Evolutionary conservation across 257 asterid species (phyloP), one percentile per base, ranked within the genome.

Genomic region (Jaltomata sinuosa): DNA sequence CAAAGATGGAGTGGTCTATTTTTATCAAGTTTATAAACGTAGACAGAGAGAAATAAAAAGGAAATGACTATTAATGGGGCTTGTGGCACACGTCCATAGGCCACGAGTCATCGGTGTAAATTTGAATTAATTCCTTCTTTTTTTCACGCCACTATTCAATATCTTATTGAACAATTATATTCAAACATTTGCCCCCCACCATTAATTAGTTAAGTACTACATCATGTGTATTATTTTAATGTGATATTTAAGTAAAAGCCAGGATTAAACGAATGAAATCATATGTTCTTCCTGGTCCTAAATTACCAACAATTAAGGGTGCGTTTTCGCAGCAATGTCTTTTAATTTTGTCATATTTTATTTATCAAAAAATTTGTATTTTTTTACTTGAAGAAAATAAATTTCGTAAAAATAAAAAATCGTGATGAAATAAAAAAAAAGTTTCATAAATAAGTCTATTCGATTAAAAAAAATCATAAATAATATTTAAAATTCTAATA

Each of bases 81-180:
- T 76, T 76, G 81, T 76, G 81, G 81, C 81, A 76, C 42, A 9
- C 81, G 25, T 47, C 16, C 81, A 25, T 38, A 76, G 81, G 81
- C 81, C 81, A 76, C 61, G 4, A 47, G 81, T 8, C 81, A 49
- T 19, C 61, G 9, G 36, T 15, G 42, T 27, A 76, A 47, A 47
- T 8, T 76, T 76, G 61, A 61, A 76, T 47, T 27, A 27, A 8
- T 42, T 29, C 81, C 81, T 27, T 47, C 16, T 8, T 61, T 16
- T 25, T 6, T 47, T 76, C 5, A 3, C 42, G n/a, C 61, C 42
- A 47, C 22, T 27, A 18, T 45, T 34, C 14, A 27, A 14, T 76
- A 76, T 76, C 47, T 76, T 76, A 25, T 16, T 27, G 25, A 7
- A 27, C 61, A 76, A 47, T 76, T 14, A 76, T 14, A 76, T 76